These are phyloP conservation scores for Nemania bipapillata DNA, from an alignment of 2,329 filamentous ascomycete genomes.

Conservation along the genomic window DNA sequence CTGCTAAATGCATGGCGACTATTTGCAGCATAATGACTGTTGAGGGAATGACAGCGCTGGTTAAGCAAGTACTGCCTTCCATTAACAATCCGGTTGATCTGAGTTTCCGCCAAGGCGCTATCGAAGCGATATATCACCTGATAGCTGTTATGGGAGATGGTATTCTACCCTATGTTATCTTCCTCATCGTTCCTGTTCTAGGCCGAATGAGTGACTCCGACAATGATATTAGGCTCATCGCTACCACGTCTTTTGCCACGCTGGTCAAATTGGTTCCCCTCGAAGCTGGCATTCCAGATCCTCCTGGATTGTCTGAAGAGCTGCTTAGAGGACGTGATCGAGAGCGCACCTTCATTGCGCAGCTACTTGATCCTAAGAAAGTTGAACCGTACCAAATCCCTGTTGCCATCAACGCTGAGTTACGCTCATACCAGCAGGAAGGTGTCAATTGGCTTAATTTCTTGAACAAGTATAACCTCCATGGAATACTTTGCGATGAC, in stretches of 20 bases:
- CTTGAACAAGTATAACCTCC: conserved; percentile 96
- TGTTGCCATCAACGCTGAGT: conserved; percentile 94
- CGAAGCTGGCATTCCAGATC: conserved; percentile 96
- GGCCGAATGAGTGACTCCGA: conserved; percentile 99
- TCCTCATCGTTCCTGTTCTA: conserved; percentile 95
- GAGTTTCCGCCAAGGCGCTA: conserved; percentile 88
- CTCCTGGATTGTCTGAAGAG: conserved; percentile 88
- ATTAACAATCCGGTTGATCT: conserved; percentile 92
- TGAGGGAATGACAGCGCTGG: conserved; percentile 93
- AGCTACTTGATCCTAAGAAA: conserved; percentile 96
- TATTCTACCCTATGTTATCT: conserved; percentile 97
- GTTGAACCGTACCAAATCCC: conserved; percentile 93
- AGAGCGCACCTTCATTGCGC: conserved; percentile 94
- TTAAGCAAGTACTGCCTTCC: conserved; percentile 89
- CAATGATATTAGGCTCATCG: conserved; percentile 91
- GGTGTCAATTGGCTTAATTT: conserved; percentile 99
- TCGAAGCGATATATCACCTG: conserved; percentile 94
- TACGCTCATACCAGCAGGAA: conserved; percentile 97
- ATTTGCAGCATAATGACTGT: conserved; percentile 97
- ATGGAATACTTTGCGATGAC: conserved; percentile 97
- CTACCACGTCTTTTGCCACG: conserved; percentile 96
- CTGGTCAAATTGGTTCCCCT: conserved; percentile 96
- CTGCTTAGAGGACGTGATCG: conserved; percentile 89
- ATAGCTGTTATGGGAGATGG: conserved; percentile 98
- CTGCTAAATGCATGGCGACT: conserved; percentile 95